Evolutionary conservation across 1,139 yeast species (phyloP).

Genomic region (Kodamaea fungicola): DNA sequence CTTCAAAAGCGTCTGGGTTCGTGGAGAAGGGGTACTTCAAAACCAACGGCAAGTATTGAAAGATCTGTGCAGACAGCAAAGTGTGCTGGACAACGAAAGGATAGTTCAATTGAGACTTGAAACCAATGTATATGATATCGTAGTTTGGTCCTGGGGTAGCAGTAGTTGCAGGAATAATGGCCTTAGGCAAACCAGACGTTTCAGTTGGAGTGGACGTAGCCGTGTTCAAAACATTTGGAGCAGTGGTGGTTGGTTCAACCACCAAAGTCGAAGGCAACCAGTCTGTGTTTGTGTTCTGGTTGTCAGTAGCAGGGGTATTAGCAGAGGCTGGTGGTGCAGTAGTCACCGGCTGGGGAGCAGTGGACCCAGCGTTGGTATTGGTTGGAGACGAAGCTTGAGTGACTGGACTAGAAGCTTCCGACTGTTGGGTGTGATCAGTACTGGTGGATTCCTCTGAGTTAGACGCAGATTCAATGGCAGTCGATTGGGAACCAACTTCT

Average conservation of each 20-base stretch:
- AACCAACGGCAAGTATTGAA: slow-evolving; percentile 62
- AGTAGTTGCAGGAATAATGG: slow-evolving; percentile 54
- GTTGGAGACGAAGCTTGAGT: slow-evolving; percentile 16
- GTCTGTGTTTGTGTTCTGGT: slow-evolving; percentile 16
- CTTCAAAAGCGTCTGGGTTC: slow-evolving; percentile 20
- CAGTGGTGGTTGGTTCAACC: slow-evolving; percentile 24
- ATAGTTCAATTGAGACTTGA: slow-evolving; percentile 63
- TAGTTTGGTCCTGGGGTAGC: slow-evolving; percentile 48
- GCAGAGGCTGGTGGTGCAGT: slow-evolving; percentile 14
- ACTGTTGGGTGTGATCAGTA: neutral
- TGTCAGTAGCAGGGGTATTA: slow-evolving; percentile 7
- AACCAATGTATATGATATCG: slow-evolving; percentile 64
- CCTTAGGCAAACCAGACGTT: slow-evolving; percentile 63
- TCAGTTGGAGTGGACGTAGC: slow-evolving; percentile 27
- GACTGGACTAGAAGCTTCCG: slow-evolving; percentile 10
- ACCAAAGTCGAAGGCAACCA: slow-evolving; percentile 54
- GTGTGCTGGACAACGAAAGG: slow-evolving; percentile 68
- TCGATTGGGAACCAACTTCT: slow-evolving; percentile 5
- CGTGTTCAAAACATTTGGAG: slow-evolving; percentile 27
- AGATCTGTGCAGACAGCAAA: slow-evolving; percentile 70
- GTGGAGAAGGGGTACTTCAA: slow-evolving; percentile 50
- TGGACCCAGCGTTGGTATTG: slow-evolving; percentile 15
- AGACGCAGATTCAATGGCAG: slow-evolving; percentile 7
- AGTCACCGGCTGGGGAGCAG: slow-evolving; percentile 13
- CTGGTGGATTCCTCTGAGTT: slow-evolving; percentile 10